Percentiles rank a stretch among this genome's conserved stretches.
phyloP scores from a whole-genome alignment of 148 eudicot species.

The Polygonum aviculare region DNA sequence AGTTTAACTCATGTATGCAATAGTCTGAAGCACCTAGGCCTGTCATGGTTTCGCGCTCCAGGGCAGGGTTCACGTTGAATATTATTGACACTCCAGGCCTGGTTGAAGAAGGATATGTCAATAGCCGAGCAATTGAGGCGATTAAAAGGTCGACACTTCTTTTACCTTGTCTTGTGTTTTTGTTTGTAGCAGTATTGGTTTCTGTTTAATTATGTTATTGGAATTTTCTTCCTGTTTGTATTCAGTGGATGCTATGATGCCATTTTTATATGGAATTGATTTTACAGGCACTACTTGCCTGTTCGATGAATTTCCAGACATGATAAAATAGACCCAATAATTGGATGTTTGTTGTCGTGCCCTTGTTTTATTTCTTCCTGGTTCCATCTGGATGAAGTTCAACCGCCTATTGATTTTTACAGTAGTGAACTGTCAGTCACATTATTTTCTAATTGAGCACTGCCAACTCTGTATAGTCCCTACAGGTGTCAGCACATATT shows the following conservation, averaged over 20 bases:
- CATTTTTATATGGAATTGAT: background rate
- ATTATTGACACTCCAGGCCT: conserved; percentile 94
- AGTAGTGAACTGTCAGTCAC: background rate
- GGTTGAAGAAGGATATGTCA: conserved; percentile 96
- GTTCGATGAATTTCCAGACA: background rate
- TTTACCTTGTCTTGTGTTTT: background rate
- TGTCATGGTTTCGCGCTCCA: conserved; percentile 78
- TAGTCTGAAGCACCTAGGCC: conserved; percentile 89
- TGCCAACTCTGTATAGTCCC: background rate
- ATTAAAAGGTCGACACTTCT: conserved; percentile 58
- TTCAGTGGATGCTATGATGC: background rate
- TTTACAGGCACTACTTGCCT: background rate
- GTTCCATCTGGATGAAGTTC: background rate
- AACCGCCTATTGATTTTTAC: background rate
- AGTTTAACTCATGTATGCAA: conserved; percentile 4
- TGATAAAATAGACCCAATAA: background rate
- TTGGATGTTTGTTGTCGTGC: background rate
- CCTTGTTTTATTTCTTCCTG: background rate
- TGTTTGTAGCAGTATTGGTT: background rate
- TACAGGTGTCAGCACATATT: background rate
- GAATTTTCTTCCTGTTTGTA: background rate
- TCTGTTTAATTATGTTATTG: background rate
- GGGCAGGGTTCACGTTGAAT: conserved; percentile 82
- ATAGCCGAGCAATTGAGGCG: conserved; percentile 58
- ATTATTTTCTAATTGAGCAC: background rate